Evolutionary conservation across 2,329 filamentous ascomycete species (phyloP).

Genomic region (Seiridium cupressi): DNA sequence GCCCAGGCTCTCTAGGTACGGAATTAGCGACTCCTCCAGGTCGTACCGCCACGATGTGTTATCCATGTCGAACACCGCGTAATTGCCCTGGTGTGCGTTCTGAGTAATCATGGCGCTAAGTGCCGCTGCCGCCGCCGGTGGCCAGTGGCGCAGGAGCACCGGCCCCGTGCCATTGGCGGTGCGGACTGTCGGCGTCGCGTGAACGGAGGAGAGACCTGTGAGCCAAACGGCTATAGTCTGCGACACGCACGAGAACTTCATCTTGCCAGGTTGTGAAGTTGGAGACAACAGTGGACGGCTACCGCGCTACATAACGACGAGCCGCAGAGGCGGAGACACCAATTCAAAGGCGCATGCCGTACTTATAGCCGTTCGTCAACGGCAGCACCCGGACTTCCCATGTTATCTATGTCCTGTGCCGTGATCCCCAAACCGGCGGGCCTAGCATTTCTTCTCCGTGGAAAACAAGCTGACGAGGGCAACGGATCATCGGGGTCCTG

Average conservation of each 20-base stretch:
- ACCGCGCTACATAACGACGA: not conserved
- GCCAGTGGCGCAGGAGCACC: constrained; percentile 29
- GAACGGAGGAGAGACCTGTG: not conserved
- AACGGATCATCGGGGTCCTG: not conserved
- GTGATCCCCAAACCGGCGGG: not conserved
- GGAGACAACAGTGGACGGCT: not conserved
- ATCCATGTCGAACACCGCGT: constrained; percentile 44
- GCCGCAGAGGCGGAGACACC: not conserved
- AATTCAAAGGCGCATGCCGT: not conserved
- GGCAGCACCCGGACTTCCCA: not conserved
- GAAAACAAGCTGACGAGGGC: not conserved
- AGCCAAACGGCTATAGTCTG: not conserved
- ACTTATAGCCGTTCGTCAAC: not conserved
- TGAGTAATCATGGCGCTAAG: constrained; percentile 35
- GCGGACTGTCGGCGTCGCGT: not conserved
- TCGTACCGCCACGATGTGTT: constrained; percentile 42
- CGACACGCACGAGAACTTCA: constrained; percentile 1
- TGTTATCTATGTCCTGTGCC: not conserved
- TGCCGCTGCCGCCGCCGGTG: constrained; percentile 29
- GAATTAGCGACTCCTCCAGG: constrained; percentile 41
- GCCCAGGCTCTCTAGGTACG: constrained; percentile 39
- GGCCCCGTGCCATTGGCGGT: not conserved
- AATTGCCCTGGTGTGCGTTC: constrained; percentile 35
- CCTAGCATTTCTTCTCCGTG: not conserved
- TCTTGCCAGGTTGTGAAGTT: not conserved